Percentiles rank a stretch among this genome's conserved stretches.
phyloP scores from a whole-genome alignment of 1,284 basidiomycete species.

The Tremellales sp. region DNA sequence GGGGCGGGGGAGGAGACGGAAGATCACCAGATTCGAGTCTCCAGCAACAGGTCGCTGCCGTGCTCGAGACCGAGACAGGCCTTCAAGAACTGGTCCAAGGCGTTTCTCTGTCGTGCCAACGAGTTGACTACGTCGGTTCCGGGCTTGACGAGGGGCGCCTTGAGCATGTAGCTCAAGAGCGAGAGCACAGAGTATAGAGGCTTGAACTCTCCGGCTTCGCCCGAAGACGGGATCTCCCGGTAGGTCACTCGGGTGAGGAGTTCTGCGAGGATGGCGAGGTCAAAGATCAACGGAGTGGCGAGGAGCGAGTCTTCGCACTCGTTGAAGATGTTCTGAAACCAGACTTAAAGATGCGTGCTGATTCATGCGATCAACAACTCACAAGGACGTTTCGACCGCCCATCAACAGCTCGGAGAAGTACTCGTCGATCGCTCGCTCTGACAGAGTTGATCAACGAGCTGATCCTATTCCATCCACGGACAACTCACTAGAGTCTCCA shows the following conservation, averaged over 20 bases:
- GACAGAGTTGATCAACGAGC: not conserved
- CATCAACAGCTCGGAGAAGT: constrained; percentile 80
- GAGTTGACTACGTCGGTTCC: constrained; percentile 93
- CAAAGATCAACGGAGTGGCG: constrained; percentile 92
- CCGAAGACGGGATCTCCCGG: constrained; percentile 55
- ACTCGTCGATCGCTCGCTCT: constrained; percentile 90
- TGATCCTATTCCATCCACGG: not conserved
- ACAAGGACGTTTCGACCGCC: constrained; percentile 52
- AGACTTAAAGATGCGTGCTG: not conserved
- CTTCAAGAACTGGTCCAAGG: constrained; percentile 67
- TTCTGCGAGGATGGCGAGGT: constrained; percentile 90
- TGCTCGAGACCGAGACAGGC: constrained; percentile 86
- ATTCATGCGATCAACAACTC: not conserved
- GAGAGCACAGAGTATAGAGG: constrained; percentile 84
- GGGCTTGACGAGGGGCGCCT: constrained; percentile 96
- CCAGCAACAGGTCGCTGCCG: constrained; percentile 72
- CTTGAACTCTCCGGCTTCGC: constrained; percentile 59
- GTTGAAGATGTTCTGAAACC: constrained; percentile 71
- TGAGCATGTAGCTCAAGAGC: constrained; percentile 91
- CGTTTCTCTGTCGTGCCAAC: constrained; percentile 89
- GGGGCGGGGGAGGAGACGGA: too few relatives aligned
- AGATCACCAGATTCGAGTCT: constrained; percentile 86
- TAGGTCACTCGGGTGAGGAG: constrained; percentile 90
- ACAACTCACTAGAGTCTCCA: constrained; percentile 69
- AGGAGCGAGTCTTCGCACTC: constrained; percentile 96